These are phyloP conservation scores for Setaria italica DNA, from an alignment of 202 grass and related monocot species.

Conservation along the genomic window DNA sequence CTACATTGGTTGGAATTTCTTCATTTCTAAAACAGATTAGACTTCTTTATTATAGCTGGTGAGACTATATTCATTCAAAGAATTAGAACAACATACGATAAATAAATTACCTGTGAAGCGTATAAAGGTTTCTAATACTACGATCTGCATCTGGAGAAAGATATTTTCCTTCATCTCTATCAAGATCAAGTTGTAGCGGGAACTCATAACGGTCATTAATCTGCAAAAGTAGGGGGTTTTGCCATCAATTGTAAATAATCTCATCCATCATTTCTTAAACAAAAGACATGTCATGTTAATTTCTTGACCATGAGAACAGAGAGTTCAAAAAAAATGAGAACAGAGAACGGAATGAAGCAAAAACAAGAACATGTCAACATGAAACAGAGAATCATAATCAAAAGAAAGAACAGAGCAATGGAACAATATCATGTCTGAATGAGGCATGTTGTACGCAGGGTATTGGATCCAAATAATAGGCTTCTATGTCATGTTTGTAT, in stretches of 20 bases:
- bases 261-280: constrained; percentile 28
- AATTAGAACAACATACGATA: not conserved
- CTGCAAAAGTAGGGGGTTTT: constrained; percentile 50
- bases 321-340: not conserved
- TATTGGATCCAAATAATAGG: too few relatives aligned
- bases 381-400: constrained; percentile 5
- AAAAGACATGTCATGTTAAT: constrained; percentile 14
- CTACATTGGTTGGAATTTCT: constrained; percentile 20
- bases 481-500: too few relatives aligned
- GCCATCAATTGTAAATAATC: constrained; percentile 20
- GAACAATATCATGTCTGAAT: constrained; percentile 7
- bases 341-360: constrained; percentile 28
- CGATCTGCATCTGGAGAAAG: constrained; percentile 89
- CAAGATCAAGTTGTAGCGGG: constrained; percentile 89
- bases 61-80: constrained; percentile 20
- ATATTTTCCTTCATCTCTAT: constrained; percentile 87
- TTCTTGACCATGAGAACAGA: constrained; percentile 22
- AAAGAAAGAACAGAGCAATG: constrained; percentile 13
- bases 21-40: constrained; percentile 7
- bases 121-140: constrained; percentile 93
- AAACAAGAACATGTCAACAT: not conserved
- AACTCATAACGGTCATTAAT: constrained; percentile 97
- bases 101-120: constrained; percentile 79
- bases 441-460: not conserved
- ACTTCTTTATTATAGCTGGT: constrained; percentile 1